Conservation (phyloP, 768 basidiomycete genomes). For the Gymnopilus dilepis region DNA sequence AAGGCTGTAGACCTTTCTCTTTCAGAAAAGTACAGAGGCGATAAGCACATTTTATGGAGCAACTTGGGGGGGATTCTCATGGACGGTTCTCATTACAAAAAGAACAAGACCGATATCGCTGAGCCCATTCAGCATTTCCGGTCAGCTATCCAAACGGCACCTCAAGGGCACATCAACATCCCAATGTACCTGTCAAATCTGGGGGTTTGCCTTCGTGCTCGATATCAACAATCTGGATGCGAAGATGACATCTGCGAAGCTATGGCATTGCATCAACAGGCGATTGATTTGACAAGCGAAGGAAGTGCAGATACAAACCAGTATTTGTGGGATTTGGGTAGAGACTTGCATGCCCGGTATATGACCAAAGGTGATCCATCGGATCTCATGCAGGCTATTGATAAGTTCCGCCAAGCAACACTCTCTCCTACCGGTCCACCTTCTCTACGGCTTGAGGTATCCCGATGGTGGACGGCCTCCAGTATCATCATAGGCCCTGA, state of each 20-base stretch:
- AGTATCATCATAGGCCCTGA: not conserved
- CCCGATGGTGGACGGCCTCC: not conserved
- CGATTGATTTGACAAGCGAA: constrained; percentile 14
- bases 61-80: not conserved
- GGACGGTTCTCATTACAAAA: not conserved
- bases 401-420: not conserved
- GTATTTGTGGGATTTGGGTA: not conserved
- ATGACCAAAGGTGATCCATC: not conserved
- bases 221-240: constrained; percentile 25
- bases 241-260: constrained; percentile 31
- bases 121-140: not conserved
- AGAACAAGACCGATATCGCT: not conserved
- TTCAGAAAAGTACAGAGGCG: not conserved
- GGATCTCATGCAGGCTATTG: not conserved
- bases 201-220: not conserved
- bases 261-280: constrained; percentile 18
- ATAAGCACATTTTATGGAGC: not conserved
- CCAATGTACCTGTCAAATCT: not conserved
- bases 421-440: not conserved
- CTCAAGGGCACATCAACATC: not conserved
- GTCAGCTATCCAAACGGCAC: constrained; percentile 9
- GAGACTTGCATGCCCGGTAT: not conserved
- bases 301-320: constrained; percentile 11
- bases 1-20: not conserved
- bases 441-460: not conserved